phyloP scores from a whole-genome alignment of 345 rosid genomes.

The Lumnitzera littorea region DNA sequence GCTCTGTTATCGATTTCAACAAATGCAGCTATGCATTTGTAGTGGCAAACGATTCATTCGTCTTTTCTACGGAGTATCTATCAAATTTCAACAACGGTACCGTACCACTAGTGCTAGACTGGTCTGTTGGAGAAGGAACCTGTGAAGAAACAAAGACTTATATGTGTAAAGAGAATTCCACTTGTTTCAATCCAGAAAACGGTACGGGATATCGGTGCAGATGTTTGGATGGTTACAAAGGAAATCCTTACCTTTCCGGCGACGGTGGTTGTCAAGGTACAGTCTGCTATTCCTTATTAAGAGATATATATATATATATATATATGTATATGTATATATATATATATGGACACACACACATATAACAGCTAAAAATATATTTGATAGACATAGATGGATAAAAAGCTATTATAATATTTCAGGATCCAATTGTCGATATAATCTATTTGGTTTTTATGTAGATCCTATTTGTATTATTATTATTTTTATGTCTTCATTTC shows the following conservation, averaged over 20 bases:
- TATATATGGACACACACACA: too few relatives aligned
- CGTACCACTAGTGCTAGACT: conserved; percentile 12
- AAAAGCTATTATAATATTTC: too few relatives aligned
- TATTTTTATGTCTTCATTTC: too few relatives aligned
- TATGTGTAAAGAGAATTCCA: conserved; percentile 3
- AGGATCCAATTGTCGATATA: too few relatives aligned
- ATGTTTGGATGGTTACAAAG: conserved; percentile 13
- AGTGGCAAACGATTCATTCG: conserved; percentile 12
- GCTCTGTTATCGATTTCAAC: conserved; percentile 5
- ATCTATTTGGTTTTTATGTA: too few relatives aligned
- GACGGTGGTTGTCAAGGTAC: conserved; percentile 12
- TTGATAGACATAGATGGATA: too few relatives aligned
- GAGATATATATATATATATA: neutral
- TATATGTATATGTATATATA: neutral
- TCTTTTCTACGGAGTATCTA: conserved; percentile 7
- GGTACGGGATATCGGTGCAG: conserved; percentile 14
- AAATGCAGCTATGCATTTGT: conserved; percentile 23
- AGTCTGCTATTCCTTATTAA: neutral
- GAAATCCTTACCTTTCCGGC: conserved; percentile 11
- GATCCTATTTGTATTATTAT: too few relatives aligned
- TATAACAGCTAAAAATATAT: too few relatives aligned
- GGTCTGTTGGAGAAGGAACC: conserved; percentile 13
- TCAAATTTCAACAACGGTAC: neutral
- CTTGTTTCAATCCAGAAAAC: neutral
- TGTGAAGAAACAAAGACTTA: conserved; percentile 11